Conservation (phyloP, 192 early-diverging fungal species). For the Geranomyces variabilis region DNA sequence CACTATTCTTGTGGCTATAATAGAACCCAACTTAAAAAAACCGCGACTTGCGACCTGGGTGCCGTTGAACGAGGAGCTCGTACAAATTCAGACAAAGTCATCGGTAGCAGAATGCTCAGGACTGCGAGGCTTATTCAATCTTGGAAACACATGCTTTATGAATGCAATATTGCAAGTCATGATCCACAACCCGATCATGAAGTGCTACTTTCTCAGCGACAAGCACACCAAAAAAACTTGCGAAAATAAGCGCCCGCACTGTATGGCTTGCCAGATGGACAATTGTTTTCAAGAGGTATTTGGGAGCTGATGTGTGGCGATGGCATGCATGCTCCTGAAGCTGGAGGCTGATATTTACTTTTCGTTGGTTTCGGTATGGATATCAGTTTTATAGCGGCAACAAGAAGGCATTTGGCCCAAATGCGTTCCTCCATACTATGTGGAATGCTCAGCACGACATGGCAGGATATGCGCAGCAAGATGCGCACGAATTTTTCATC, state of each 20-base stretch:
- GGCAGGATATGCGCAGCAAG: constrained; percentile 93
- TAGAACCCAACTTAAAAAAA: constrained; percentile 56
- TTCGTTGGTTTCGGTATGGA: no score
- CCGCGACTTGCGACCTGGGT: constrained; percentile 57
- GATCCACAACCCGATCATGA: constrained; percentile 88
- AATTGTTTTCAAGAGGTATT: constrained; percentile 73
- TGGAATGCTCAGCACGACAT: constrained; percentile 87
- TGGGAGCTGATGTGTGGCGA: no score
- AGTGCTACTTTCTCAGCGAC: constrained; percentile 90
- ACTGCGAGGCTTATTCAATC: constrained; percentile 86
- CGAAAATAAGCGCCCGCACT: constrained; percentile 52
- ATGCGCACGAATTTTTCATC: constrained; percentile 97
- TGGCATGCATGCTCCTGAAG: no score
- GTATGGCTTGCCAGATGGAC: constrained; percentile 96
- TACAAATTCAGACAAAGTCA: constrained; percentile 51
- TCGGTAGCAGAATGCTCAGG: constrained; percentile 53
- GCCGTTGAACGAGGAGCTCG: constrained; percentile 60
- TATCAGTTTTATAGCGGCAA: constrained; percentile 68
- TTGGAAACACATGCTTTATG: constrained; percentile 97
- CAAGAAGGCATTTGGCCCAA: constrained; percentile 79
- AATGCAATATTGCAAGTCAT: constrained; percentile 91
- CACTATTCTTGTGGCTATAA: no score
- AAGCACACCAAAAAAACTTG: constrained; percentile 75
- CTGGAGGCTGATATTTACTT: no score
- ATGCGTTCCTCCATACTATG: constrained; percentile 80